Conservation (phyloP, 768 basidiomycete genomes). For the Boletus pseudo-olivaceus region DNA sequence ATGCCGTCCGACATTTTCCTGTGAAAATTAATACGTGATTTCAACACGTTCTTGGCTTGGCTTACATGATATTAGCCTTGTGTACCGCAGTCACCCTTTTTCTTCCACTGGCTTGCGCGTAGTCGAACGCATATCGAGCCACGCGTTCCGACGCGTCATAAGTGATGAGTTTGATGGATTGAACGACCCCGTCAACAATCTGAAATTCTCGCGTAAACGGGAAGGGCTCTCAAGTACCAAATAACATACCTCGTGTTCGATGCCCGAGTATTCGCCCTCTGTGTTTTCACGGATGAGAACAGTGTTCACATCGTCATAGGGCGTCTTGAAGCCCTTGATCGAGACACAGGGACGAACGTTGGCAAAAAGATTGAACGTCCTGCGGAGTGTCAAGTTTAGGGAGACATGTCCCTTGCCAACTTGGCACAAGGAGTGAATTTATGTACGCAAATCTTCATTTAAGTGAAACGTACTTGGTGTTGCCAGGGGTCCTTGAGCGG, state of each 20-base stretch:
- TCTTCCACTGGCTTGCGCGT: conserved; percentile 84
- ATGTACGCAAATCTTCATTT: conserved; percentile 3
- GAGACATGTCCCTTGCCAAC: conserved; percentile 99
- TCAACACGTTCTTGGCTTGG: conserved; percentile 6
- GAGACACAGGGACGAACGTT: conserved; percentile 97
- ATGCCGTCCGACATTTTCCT: conserved; percentile 99
- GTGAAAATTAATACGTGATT: conserved; percentile 15
- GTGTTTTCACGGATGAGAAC: conserved; percentile 99
- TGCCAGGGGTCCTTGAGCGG: conserved; percentile 75
- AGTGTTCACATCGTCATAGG: conserved; percentile 97
- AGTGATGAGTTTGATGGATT: conserved; percentile 99
- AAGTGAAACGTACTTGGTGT: conserved; percentile 77
- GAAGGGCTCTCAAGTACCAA: background rate
- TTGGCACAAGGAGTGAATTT: conserved; percentile 32
- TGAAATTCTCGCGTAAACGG: conserved; percentile 30
- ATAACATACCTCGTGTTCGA: conserved; percentile 87
- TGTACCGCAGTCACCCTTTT: conserved; percentile 97
- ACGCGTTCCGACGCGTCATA: conserved; percentile 99
- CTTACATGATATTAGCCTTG: conserved; percentile 99
- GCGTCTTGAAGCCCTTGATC: conserved; percentile 95
- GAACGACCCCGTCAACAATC: conserved; percentile 96
- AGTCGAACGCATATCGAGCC: conserved; percentile 97
- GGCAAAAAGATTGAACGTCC: conserved; percentile 98
- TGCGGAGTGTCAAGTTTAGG: conserved; percentile 91
- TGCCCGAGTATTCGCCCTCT: conserved; percentile 99